Percentiles rank a stretch among this genome's conserved stretches.
phyloP scores from a whole-genome alignment of 78 protist species.

The Speleostelium caveatum region DNA sequence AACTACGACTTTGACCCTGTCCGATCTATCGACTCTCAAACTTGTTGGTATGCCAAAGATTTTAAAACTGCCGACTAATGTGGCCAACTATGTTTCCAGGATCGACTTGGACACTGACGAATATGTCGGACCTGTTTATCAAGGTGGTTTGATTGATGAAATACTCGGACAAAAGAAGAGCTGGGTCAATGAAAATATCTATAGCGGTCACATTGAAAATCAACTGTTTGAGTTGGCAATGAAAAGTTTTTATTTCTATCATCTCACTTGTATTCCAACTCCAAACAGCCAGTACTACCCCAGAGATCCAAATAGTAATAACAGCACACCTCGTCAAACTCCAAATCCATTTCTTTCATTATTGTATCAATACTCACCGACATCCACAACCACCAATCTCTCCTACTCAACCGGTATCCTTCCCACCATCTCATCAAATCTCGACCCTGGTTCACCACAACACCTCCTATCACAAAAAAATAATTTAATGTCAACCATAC shows the following conservation, averaged over 20 bases:
- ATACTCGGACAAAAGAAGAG: conserved; percentile 30
- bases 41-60: conserved; percentile 70
- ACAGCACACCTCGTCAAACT: neutral
- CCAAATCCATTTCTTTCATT: too few relatives aligned
- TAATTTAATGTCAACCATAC: neutral
- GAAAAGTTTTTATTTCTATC: conserved; percentile 55
- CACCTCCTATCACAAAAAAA: neutral
- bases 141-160: conserved; percentile 37
- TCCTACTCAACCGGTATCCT: neutral
- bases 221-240: conserved; percentile 46
- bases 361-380: too few relatives aligned
- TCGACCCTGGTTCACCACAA: neutral
- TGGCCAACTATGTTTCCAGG: conserved; percentile 34
- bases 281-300: neutral
- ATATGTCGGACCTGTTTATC: conserved; percentile 39
- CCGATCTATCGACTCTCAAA: conserved; percentile 44
- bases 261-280: conserved; percentile 31
- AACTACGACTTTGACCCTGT: conserved; percentile 5
- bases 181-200: conserved; percentile 69
- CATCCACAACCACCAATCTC: neutral
- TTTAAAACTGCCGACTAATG: conserved; percentile 23
- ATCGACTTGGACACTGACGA: conserved; percentile 72
- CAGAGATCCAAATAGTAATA: neutral
- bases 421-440: neutral
- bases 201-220: conserved; percentile 65